A percentile compares a stretch with the other conserved stretches of the same genome.
Evolutionary conservation across 306 rosid species (phyloP).

Genomic region (Lagenaria siceraria): DNA sequence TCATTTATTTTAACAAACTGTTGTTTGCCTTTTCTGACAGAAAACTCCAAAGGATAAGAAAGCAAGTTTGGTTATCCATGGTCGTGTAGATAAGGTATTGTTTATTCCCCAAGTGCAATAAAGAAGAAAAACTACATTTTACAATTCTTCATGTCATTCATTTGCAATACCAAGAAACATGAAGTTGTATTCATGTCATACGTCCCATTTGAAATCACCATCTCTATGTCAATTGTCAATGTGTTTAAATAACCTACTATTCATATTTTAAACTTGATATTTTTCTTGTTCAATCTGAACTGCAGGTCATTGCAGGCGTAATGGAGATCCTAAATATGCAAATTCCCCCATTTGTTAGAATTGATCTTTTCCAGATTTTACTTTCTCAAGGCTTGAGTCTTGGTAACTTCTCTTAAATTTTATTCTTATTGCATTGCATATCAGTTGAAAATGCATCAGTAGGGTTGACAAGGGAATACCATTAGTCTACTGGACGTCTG

Average conservation of each 20-base stretch:
- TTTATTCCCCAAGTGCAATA: slow-evolving; percentile 4
- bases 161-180: not conserved
- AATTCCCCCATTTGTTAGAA: slow-evolving; percentile 84
- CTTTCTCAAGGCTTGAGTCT: slow-evolving; percentile 59
- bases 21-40: slow-evolving; percentile 36
- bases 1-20: not conserved
- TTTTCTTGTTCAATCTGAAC: slow-evolving; percentile 3
- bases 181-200: not conserved
- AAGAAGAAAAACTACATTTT: not conserved
- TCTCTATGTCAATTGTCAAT: not conserved
- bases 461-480: not conserved
- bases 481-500: not conserved
- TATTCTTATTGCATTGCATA: slow-evolving; percentile 5
- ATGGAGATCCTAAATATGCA: slow-evolving; percentile 60
- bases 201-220: not conserved
- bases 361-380: slow-evolving; percentile 82
- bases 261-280: not conserved
- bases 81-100: slow-evolving; percentile 77
- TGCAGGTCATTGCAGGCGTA: slow-evolving; percentile 71
- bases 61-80: slow-evolving; percentile 84
- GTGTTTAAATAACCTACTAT: not conserved
- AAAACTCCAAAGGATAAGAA: slow-evolving; percentile 96
- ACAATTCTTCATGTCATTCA: not conserved
- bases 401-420: slow-evolving; percentile 39
- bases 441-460: not conserved